These are phyloP conservation scores for Seiridium cupressi DNA, from an alignment of 2,329 filamentous ascomycete species.

Conservation along the genomic window DNA sequence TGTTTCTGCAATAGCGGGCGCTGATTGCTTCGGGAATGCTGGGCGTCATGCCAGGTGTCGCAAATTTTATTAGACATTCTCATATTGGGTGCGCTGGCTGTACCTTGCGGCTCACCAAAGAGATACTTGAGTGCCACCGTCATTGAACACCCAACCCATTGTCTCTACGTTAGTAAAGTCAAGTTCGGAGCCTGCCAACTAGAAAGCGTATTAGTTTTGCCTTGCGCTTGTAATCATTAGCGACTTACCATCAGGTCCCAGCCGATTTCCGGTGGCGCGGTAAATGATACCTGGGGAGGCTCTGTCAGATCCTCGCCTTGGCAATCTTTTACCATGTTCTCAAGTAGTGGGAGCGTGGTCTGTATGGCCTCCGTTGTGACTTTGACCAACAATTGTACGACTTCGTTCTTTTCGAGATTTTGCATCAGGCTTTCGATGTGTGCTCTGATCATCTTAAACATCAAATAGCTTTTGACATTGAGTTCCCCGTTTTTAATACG, in stretches of 20 bases:
- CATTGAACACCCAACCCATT: neutral
- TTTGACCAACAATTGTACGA: neutral
- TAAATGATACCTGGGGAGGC: neutral
- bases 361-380: neutral
- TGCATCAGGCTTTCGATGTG: neutral
- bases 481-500: constrained; percentile 30
- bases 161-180: neutral
- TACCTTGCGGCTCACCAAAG: no score
- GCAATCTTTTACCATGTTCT: neutral
- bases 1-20: no score
- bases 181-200: neutral
- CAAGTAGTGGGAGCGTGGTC: neutral
- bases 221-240: neutral
- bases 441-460: neutral
- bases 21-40: no score
- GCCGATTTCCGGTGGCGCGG: neutral
- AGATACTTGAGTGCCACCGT: neutral
- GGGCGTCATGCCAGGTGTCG: no score
- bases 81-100: no score
- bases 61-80: no score
- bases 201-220: neutral
- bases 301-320: neutral
- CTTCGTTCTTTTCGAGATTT: neutral
- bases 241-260: constrained; percentile 2
- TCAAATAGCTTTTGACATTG: constrained; percentile 4